phyloP scores from a whole-genome alignment of 805 yeast genomes.

The Zygoascus tannicola region DNA sequence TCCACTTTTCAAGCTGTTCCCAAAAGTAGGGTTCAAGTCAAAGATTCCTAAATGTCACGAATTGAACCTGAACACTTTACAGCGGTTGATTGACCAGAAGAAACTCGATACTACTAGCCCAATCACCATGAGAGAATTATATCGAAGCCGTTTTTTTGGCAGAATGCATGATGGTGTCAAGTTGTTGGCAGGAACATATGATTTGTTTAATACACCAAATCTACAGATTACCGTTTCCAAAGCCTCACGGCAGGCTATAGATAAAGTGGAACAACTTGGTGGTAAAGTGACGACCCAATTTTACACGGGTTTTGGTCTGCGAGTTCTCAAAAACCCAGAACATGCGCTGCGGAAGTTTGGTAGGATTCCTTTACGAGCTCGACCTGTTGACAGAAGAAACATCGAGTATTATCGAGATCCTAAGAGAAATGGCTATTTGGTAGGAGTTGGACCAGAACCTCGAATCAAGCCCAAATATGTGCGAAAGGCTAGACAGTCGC shows the following conservation, averaged over 20 bases:
- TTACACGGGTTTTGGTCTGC: slow-evolving; percentile 55
- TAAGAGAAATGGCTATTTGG: slow-evolving; percentile 62
- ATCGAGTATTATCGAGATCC: slow-evolving; percentile 67
- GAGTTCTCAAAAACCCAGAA: slow-evolving; percentile 70
- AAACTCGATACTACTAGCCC: slow-evolving; percentile 44
- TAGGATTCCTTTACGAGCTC: slow-evolving; percentile 71
- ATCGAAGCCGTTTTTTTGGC: slow-evolving; percentile 65
- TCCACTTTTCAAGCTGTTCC: slow-evolving; percentile 73
- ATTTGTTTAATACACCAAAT: slow-evolving; percentile 39
- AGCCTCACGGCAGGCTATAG: slow-evolving; percentile 69
- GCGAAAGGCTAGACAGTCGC: slow-evolving; percentile 8
- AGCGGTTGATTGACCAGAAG: slow-evolving; percentile 58
- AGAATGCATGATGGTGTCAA: slow-evolving; percentile 71
- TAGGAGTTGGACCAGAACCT: slow-evolving; percentile 17
- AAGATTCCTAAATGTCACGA: slow-evolving; percentile 29
- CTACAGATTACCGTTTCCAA: slow-evolving; percentile 72
- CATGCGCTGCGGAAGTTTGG: slow-evolving; percentile 62
- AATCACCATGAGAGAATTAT: slow-evolving; percentile 69
- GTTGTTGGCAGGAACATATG: slow-evolving; percentile 55
- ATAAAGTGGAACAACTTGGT: slow-evolving; percentile 61
- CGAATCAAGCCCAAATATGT: slow-evolving; percentile 15
- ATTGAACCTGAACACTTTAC: slow-evolving; percentile 61
- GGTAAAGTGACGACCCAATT: slow-evolving; percentile 68
- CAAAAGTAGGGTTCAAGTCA: slow-evolving; percentile 68
- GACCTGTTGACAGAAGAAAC: slow-evolving; percentile 77